Evolutionary conservation across 768 basidiomycete species (phyloP), one percentile per base, ranked within the genome.

Genomic region (Tulasnella sp.): DNA sequence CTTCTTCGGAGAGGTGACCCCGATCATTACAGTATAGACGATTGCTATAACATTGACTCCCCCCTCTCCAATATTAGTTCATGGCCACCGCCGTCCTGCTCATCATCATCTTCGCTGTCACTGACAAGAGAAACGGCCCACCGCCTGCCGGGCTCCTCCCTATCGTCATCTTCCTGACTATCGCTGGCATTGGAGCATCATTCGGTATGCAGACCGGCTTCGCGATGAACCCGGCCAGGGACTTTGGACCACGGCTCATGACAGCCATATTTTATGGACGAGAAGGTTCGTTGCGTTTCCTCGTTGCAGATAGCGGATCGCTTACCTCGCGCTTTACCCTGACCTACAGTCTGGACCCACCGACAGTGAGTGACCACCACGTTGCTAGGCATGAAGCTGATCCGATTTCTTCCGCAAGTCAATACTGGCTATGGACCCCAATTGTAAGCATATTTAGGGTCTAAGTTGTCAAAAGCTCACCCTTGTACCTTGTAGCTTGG

Each of bases 351-450:
- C 10, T 62, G 29, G 29, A 43, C 45, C 15, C 51, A 50, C 30
- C 30, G 61, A 32, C 56, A 62, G 58, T 59, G 23, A 49, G 58
- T 59, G 9, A 21, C 29, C 15, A 23, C 27, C 10, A 32, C 47
- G 23, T 21, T 23, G 15, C 15, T 15, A 7, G 5, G 7, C 5
- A 29, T 32, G 3, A 34, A 5, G 2, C 23, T 30, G 4, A 19
- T 26, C 19, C 44, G 30, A 42, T 26, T 38, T 8, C 26, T n/a
- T 24, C 13, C 32, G 24, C 32, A 64, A 78, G 75, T 65, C 84
- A 86, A 60, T 87, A 86, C 66, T 87, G 84, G 85, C 62, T 87
- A 34, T 87, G 85, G 85, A 80, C 80, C 64, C 80, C 83, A 2
- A 65, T 65, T n/a, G 59, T 54, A 23, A 42, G 58, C 21, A 43